phyloP scores from a whole-genome alignment of 305 asterid species.

The Vinca major region DNA sequence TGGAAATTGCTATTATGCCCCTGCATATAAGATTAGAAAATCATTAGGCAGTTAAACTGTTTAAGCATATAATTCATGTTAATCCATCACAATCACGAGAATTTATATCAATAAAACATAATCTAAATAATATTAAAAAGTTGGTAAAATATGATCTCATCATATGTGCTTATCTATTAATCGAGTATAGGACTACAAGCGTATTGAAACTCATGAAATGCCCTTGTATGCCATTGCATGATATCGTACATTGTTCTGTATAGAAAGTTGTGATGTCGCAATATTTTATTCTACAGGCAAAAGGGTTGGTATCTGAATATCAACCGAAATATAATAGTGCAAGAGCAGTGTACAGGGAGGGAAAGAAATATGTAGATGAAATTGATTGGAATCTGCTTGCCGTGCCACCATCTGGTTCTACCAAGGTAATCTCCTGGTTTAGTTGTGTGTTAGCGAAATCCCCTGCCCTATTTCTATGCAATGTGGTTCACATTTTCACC shows the following conservation, averaged over 20 bases:
- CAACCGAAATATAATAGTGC: constrained; percentile 96
- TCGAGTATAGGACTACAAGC: background rate
- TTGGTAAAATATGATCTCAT: too few relatives aligned
- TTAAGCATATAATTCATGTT: too few relatives aligned
- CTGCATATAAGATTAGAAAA: too few relatives aligned
- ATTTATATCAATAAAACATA: too few relatives aligned
- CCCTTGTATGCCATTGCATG: background rate
- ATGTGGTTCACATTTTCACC: background rate
- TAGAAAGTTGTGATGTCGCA: constrained; percentile 18
- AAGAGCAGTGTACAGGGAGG: constrained; percentile 92
- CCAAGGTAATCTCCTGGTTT: constrained; percentile 44
- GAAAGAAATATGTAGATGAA: constrained; percentile 79
- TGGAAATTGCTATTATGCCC: too few relatives aligned
- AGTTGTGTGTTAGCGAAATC: too few relatives aligned
- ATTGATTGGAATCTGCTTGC: constrained; percentile 98
- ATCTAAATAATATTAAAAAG: too few relatives aligned
- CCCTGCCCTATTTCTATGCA: background rate
- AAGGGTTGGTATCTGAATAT: constrained; percentile 82
- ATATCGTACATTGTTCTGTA: background rate
- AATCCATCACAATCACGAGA: too few relatives aligned
- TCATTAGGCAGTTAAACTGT: too few relatives aligned
- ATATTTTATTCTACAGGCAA: constrained; percentile 54
- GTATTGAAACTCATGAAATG: constrained; percentile 2
- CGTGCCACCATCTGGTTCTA: constrained; percentile 78
- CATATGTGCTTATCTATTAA: background rate